Percentiles rank a stretch among this genome's conserved stretches.
Evolutionary conservation across 2,329 filamentous ascomycete species (phyloP).

Genomic region (Zymoseptoria pseudotritici): DNA sequence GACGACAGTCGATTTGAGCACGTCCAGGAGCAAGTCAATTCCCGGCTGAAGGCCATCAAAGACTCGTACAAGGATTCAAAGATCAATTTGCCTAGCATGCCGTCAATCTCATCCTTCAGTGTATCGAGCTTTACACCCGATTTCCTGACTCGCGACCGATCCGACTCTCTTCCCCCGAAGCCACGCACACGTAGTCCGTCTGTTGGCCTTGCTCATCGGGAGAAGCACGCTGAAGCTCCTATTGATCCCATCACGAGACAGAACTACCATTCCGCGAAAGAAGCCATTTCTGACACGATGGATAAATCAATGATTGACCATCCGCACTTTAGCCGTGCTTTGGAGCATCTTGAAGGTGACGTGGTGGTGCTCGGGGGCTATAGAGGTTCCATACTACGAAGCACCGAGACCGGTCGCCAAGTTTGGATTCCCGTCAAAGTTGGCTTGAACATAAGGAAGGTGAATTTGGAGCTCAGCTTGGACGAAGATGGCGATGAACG

Average conservation of each 20-base stretch:
- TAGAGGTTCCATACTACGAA: slow-evolving; percentile 83
- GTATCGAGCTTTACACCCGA: slow-evolving; percentile 23
- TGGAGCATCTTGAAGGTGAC: slow-evolving; percentile 71
- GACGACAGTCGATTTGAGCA: slow-evolving; percentile 75
- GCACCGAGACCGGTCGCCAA: slow-evolving; percentile 73
- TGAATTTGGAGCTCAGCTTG: slow-evolving; percentile 80
- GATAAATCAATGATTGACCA: slow-evolving; percentile 30
- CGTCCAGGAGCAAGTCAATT: slow-evolving; percentile 79
- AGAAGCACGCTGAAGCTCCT: slow-evolving; percentile 9
- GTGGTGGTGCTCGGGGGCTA: slow-evolving; percentile 86
- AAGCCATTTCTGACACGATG: slow-evolving; percentile 13
- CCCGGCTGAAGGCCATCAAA: slow-evolving; percentile 79
- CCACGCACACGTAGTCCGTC: neutral
- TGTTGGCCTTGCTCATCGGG: neutral
- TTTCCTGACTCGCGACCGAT: slow-evolving; percentile 24
- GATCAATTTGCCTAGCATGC: slow-evolving; percentile 51
- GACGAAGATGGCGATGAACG: slow-evolving; percentile 69
- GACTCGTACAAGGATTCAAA: slow-evolving; percentile 81
- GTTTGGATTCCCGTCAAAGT: slow-evolving; percentile 93
- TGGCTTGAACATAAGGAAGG: slow-evolving; percentile 82
- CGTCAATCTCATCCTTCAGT: slow-evolving; percentile 43
- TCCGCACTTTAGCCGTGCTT: slow-evolving; percentile 47
- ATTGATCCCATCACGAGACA: slow-evolving; percentile 22
- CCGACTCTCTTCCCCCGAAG: slow-evolving; percentile 15
- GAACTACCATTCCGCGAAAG: slow-evolving; percentile 18